Base-by-base conservation (phyloP, 345 rosid species). In the Jatropha curcas region DNA sequence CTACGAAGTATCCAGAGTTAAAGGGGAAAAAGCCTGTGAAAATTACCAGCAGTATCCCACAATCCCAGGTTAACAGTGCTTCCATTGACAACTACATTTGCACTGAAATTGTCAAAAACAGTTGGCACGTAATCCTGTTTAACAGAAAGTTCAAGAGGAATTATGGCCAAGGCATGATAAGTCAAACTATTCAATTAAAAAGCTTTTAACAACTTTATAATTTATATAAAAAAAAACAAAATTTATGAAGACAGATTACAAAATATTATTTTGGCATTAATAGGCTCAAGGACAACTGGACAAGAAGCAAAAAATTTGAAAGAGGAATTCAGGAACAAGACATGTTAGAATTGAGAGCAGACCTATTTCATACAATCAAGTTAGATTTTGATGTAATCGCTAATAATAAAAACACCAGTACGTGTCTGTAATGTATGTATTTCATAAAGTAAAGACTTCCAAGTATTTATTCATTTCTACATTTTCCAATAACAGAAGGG, bases 31-130 rank as follows among this genome's bases (percentile, higher is more conserved):
- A 10, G 30, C n/a, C 28, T 41, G 30, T 6, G 14, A 43, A 61
- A 52, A 25, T 67, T 72, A 77, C 81, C 81, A 33, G 81, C 81
- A 37, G 81, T 77, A 62, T 77, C 81, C 81, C 81, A 77, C 53
- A 77, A 68, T 11, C 81, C 81, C 59, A 77, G 77, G 65, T 77
- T 77, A 27, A 77, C 81, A 2, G 81, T 77, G 28, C 64, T 64
- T 2, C 81, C 81, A 61, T 77, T 73, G 45, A 77, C 81, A 24
- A 77, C 81, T 74, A 77, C 81, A 68, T 77, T 77, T 31, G 81
- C 81, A 27, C 81, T 77, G 77, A 77, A 77, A 77, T 77, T 77
- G 74, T 77, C 81, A 7, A 77, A 77, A 41, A 77, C 81, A n/a
- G 81, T 77, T 2, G 81, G 81, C 63, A 77, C 81, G 62, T 77